Percentiles rank a stretch among this genome's conserved stretches.
These are phyloP conservation scores for Mortierella claussenii DNA, from an alignment of 192 early-diverging fungal genomes.

Conservation along the genomic window DNA sequence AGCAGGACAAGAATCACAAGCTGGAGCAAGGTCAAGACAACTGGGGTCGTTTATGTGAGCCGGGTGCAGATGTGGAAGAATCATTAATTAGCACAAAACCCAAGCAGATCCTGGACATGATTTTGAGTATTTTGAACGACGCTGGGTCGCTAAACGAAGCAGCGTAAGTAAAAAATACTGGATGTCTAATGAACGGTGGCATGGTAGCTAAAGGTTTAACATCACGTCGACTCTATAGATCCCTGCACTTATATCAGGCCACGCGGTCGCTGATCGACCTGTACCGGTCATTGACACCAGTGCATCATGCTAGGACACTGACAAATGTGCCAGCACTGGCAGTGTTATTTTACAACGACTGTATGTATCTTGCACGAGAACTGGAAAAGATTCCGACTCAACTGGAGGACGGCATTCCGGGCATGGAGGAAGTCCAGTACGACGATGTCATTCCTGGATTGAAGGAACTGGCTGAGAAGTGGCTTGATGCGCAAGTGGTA, in stretches of 20 bases:
- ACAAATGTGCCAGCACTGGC: constrained; percentile 62
- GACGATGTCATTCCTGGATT: constrained; percentile 63
- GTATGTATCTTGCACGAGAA: constrained; percentile 68
- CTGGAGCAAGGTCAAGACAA: constrained; percentile 19
- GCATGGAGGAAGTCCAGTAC: constrained; percentile 55
- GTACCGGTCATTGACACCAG: constrained; percentile 71
- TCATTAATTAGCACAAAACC: constrained; percentile 30
- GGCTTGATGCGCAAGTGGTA: constrained; percentile 68
- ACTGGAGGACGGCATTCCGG: constrained; percentile 34
- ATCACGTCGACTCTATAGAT: constrained; percentile 2
- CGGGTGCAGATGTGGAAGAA: constrained; percentile 25
- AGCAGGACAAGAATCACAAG: constrained; percentile 31
- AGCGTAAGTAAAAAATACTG: constrained; percentile 16
- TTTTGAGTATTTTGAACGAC: constrained; percentile 24
- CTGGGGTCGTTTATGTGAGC: constrained; percentile 24
- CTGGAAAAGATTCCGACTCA: constrained; percentile 52
- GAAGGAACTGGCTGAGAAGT: constrained; percentile 60
- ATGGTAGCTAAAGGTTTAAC: no score
- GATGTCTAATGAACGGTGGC: not conserved
- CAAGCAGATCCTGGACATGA: constrained; percentile 36
- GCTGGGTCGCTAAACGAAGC: constrained; percentile 12
- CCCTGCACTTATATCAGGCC: constrained; percentile 53
- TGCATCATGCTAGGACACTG: constrained; percentile 66
- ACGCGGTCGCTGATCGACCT: constrained; percentile 63
- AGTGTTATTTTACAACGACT: constrained; percentile 78